Evolutionary conservation across 495 filamentous ascomycete genomes (phyloP), one percentile per base, ranked within the genome.

Genomic region (Cudoniella acicularis): DNA sequence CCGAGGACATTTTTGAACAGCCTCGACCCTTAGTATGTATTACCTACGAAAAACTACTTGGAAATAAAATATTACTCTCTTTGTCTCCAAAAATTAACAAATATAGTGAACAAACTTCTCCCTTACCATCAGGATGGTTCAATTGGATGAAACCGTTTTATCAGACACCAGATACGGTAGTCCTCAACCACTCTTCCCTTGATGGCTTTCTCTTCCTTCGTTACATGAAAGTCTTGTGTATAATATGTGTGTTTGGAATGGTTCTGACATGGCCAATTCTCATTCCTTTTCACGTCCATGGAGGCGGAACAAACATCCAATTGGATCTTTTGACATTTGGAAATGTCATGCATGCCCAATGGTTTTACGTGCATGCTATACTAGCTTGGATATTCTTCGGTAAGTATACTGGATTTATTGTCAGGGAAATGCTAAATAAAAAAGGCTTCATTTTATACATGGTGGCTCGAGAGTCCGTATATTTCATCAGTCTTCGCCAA

Each of bases 401-500:
- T 87, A 59, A 63, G 79, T 70, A 2, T 30, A 8, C 16, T n/a
- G 40, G 18, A 9, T 1, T 17, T 16, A 26, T 49, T 30, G 13
- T 18, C 18, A 20, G 46, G 1, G 10, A 10, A 20, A 11, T 11
- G 36, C 55, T 60, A 17, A 68, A 36, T 20, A 23, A 4, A 9
- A 13, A 43, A 85, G 83, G 83, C 36, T 94, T 96, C 67, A 77
- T 98, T 64, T 87, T 97, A 74, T 92, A 87, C 70, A 87, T 91
- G 71, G 84, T 98, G 56, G 87, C 91, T 59, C 85, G 94, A 52
- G 94, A 98, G 75, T 86, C 84, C 74, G 86, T 98, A 69, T 97
- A 84, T 80, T 96, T 88, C 73, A 89, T 96, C 80, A 97, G 96
- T 70, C 72, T 98, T 56, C 90, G 93, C 64, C 94, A 98, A 77